Percentiles rank a stretch among this genome's conserved stretches.
Conservation (phyloP, 306 rosid species). For the Alnus rubra region DNA sequence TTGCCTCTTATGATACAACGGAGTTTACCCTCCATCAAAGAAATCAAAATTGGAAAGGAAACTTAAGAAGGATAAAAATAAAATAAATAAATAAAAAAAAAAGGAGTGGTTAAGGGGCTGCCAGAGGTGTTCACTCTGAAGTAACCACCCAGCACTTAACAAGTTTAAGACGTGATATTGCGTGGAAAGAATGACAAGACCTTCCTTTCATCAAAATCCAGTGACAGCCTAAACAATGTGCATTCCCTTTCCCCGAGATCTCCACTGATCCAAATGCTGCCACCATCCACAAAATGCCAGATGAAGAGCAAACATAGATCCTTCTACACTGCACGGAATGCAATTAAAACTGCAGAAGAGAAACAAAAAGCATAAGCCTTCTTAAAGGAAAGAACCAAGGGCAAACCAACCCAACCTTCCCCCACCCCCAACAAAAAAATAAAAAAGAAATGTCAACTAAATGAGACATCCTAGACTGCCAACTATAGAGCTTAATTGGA, state of each 20-base stretch:
- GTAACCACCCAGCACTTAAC: conserved; percentile 26
- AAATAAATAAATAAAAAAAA: no score
- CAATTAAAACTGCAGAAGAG: conserved; percentile 65
- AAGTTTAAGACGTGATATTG: conserved; percentile 16
- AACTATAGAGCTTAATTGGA: neutral
- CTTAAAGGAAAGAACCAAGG: neutral
- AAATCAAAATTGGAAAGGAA: conserved; percentile 10
- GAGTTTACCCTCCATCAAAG: conserved; percentile 28
- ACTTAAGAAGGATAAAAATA: neutral
- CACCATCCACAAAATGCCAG: conserved; percentile 23
- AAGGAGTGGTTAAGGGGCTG: neutral
- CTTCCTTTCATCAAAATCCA: conserved; percentile 16
- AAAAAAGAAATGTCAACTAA: neutral
- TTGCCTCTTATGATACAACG: conserved; percentile 26
- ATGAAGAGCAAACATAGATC: conserved; percentile 34
- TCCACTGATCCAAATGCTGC: conserved; percentile 19
- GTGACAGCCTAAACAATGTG: conserved; percentile 4
- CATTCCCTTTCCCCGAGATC: conserved; percentile 20
- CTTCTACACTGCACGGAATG: conserved; percentile 53
- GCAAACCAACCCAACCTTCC: neutral
- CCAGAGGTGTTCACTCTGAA: conserved; percentile 20
- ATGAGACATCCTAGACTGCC: neutral
- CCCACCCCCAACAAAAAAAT: neutral
- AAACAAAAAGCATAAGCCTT: conserved; percentile 32
- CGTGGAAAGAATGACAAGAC: conserved; percentile 23